Evolutionary conservation across 2,329 filamentous ascomycete species (phyloP).

Genomic region (Trichophyton benhamiae): DNA sequence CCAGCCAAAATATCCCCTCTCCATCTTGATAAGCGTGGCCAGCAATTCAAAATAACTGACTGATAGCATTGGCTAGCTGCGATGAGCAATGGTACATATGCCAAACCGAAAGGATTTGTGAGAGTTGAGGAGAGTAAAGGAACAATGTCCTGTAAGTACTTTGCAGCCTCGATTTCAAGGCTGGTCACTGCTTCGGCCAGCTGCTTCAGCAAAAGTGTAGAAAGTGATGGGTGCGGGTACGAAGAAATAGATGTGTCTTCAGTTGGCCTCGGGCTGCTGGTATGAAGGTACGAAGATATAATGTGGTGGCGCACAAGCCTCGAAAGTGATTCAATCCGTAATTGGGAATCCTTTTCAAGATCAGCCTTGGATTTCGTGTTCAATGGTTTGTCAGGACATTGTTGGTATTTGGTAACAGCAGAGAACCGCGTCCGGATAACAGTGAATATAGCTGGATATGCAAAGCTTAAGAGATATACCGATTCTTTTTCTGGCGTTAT

Average conservation of each 20-base stretch:
- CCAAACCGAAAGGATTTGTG: slow-evolving; percentile 54
- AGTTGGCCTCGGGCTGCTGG: slow-evolving; percentile 36
- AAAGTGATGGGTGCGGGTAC: slow-evolving; percentile 37
- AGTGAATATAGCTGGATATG: slow-evolving; percentile 54
- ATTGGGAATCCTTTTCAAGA: slow-evolving; percentile 12
- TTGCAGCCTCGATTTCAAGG: slow-evolving; percentile 27
- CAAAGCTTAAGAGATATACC: slow-evolving; percentile 47
- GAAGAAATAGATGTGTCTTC: slow-evolving; percentile 35
- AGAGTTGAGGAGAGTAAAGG: slow-evolving; percentile 55
- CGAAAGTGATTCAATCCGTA: slow-evolving; percentile 16
- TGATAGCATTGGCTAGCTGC: slow-evolving; percentile 45
- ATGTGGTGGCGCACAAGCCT: slow-evolving; percentile 25
- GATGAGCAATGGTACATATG: slow-evolving; percentile 42
- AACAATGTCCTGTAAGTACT: slow-evolving; percentile 48
- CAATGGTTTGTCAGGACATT: no score
- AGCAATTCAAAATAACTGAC: slow-evolving; percentile 49
- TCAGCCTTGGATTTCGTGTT: slow-evolving; percentile 3
- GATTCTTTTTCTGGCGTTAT: slow-evolving; percentile 65
- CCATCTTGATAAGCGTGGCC: slow-evolving; percentile 56
- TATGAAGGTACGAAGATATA: slow-evolving; percentile 31
- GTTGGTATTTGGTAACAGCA: neutral
- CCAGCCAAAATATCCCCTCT: slow-evolving; percentile 52
- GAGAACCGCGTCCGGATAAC: slow-evolving; percentile 39
- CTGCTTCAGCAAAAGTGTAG: slow-evolving; percentile 31
- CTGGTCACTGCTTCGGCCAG: slow-evolving; percentile 20